Evolutionary conservation across 345 rosid genomes (phyloP), one percentile per base, ranked within the genome.

Genomic region (Gossypium herbaceum): DNA sequence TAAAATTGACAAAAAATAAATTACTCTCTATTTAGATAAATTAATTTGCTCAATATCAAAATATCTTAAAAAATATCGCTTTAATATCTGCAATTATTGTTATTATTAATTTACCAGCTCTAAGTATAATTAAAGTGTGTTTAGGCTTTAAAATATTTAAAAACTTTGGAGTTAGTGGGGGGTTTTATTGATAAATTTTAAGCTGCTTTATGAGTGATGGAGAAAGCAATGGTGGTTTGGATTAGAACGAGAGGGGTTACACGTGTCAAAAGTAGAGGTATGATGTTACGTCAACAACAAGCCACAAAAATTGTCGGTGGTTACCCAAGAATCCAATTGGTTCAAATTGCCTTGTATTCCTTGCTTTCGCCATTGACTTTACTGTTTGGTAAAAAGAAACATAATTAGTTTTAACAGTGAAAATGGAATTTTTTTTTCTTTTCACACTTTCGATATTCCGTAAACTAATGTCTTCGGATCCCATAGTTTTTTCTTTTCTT

Each of bases 11-110:
- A 34, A 34, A 34, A 29, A 1, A 4, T 34, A 4, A 5, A 34
- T 4, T 34, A 4, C 41, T 34, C 0, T 34, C 0, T 1, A 0
- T 34, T 34, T 34, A 34, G 0, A 5, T 7, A 5, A 5, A 34
- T 34, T 34, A 34, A 34, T 5, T 34, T 34, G 0, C 1, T 34
- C 1, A 34, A 34, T 34, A 34, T 5, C 41, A 7, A 34, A 34
- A 34, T 34, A 5, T 0, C 0, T 1, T 34, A 34, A 34, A 5
- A 5, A 34, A 4, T 29, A 34, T 34, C 1, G 7, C 7, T 34
- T 34, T 34, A 34, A 34, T 34, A 34, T 4, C 7, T 5, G 41
- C 7, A 34, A 34, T 34, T 34, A 34, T 34, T 34, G 41, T 34
- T 4, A 34, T 34, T 34, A 34, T 34, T 34, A 34, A 5, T 34